Percentiles rank a stretch among this genome's conserved stretches.
Conservation (phyloP, 768 basidiomycete genomes). For the Termitomyces bulborhizus region DNA sequence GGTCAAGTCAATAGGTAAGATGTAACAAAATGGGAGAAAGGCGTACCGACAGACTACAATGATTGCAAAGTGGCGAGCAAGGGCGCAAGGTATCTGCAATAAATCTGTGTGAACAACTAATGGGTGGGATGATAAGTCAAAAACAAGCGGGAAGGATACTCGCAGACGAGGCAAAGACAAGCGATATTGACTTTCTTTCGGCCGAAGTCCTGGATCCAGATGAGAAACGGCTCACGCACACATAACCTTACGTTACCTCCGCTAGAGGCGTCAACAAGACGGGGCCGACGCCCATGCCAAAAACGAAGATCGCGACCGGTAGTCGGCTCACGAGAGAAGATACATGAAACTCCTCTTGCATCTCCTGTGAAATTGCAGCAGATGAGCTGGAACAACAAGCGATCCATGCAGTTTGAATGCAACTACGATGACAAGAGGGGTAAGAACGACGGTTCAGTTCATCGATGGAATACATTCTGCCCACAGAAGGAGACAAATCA, state of each 20-base stretch:
- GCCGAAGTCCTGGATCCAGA: constrained; percentile 13
- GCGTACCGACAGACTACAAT: constrained; percentile 15
- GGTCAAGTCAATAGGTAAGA: too few relatives aligned
- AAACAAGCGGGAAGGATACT: constrained; percentile 1
- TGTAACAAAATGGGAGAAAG: neutral
- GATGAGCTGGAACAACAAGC: constrained; percentile 16
- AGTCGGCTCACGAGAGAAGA: constrained; percentile 13
- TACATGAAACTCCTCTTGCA: constrained; percentile 13
- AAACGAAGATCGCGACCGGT: constrained; percentile 17
- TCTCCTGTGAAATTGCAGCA: constrained; percentile 11
- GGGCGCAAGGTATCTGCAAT: constrained; percentile 17
- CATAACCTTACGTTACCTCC: constrained; percentile 8
- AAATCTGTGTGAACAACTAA: constrained; percentile 11
- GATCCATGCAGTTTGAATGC: constrained; percentile 13
- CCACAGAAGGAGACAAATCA: constrained; percentile 15
- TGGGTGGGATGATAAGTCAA: constrained; percentile 11
- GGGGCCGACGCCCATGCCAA: constrained; percentile 15
- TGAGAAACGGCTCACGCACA: neutral
- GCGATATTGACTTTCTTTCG: constrained; percentile 15
- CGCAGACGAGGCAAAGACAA: constrained; percentile 16
- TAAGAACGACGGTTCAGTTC: neutral
- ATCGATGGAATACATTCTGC: neutral
- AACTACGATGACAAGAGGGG: constrained; percentile 2
- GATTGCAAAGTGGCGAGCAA: constrained; percentile 12
- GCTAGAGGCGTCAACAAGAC: constrained; percentile 17